Conservation (phyloP, 2,329 filamentous ascomycete genomes). For the Curvularia hawaiiensis region DNA sequence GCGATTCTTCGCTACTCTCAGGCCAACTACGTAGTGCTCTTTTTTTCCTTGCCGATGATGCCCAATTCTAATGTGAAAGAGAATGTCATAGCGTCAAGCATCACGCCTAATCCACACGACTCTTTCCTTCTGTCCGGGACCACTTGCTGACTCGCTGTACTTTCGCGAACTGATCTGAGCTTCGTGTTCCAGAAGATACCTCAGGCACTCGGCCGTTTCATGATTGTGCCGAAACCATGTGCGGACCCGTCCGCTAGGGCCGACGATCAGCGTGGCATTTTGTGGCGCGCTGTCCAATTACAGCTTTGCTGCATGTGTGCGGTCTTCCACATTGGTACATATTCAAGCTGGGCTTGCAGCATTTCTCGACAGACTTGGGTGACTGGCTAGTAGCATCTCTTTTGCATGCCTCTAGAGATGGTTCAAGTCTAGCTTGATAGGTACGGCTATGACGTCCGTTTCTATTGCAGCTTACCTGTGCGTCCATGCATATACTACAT, state of each 20-base stretch:
- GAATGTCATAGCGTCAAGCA: conserved; percentile 4
- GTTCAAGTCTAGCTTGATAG: not conserved
- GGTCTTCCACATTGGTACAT: conserved; percentile 3
- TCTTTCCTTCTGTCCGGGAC: conserved; percentile 2
- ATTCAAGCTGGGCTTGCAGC: not conserved
- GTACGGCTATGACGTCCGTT: not conserved
- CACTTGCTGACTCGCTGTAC: conserved; percentile 14
- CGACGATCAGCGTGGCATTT: conserved; percentile 19
- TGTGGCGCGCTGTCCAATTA: conserved; percentile 6
- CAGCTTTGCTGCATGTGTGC: conserved; percentile 1
- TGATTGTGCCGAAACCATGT: conserved; percentile 19
- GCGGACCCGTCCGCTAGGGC: conserved; percentile 18
- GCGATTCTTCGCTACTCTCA: conserved; percentile 6
- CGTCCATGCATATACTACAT: not conserved
- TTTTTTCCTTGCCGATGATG: not conserved
- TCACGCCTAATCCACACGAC: not conserved
- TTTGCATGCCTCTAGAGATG: conserved; percentile 1
- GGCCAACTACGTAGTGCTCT: not conserved
- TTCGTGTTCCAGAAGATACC: conserved; percentile 21
- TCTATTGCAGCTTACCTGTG: not conserved
- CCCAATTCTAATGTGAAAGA: not conserved
- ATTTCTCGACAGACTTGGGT: not conserved
- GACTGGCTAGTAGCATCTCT: conserved; percentile 1
- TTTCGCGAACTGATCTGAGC: conserved; percentile 8
- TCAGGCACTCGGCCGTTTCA: conserved; percentile 22